Conservation (phyloP, 768 basidiomycete species). For the Cystobasidiopsis lactophilus region DNA sequence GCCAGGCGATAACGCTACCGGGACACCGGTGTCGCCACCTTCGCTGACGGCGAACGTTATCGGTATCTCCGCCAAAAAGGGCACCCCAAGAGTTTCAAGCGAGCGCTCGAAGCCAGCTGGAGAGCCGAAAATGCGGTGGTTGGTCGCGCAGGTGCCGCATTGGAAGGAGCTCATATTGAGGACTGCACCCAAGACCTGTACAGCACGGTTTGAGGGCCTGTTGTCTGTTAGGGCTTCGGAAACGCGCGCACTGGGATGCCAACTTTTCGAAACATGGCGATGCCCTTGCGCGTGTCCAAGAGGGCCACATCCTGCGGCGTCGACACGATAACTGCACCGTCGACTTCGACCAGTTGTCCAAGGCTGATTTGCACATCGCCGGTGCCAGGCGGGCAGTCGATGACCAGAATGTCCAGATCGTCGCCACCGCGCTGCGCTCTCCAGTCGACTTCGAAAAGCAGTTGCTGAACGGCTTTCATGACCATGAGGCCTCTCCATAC, state of each 20-base stretch:
- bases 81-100: not conserved
- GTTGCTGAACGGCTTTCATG: slow-evolving; percentile 87
- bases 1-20: not conserved
- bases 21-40: not conserved
- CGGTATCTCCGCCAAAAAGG: not conserved
- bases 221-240: not conserved
- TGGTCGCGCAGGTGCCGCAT: slow-evolving; percentile 46
- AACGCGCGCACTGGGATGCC: slow-evolving; percentile 44
- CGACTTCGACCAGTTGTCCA: slow-evolving; percentile 60
- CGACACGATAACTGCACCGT: slow-evolving; percentile 78
- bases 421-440: slow-evolving; percentile 22
- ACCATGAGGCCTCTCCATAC: slow-evolving; percentile 98
- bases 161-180: slow-evolving; percentile 73
- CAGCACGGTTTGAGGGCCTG: not conserved
- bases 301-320: slow-evolving; percentile 89
- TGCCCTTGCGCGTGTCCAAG: slow-evolving; percentile 74
- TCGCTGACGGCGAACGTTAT: not conserved
- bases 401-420: slow-evolving; percentile 57
- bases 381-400: slow-evolving; percentile 95
- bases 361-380: slow-evolving; percentile 86
- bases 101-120: slow-evolving; percentile 41
- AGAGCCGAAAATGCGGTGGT: slow-evolving; percentile 48
- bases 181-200: slow-evolving; percentile 60
- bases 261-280: slow-evolving; percentile 76
- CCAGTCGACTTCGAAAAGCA: slow-evolving; percentile 94